A percentile compares a stretch with the other conserved stretches of the same genome.
These are phyloP conservation scores for Mucuna pruriens DNA, from an alignment of 306 rosid genomes.

Conservation along the genomic window DNA sequence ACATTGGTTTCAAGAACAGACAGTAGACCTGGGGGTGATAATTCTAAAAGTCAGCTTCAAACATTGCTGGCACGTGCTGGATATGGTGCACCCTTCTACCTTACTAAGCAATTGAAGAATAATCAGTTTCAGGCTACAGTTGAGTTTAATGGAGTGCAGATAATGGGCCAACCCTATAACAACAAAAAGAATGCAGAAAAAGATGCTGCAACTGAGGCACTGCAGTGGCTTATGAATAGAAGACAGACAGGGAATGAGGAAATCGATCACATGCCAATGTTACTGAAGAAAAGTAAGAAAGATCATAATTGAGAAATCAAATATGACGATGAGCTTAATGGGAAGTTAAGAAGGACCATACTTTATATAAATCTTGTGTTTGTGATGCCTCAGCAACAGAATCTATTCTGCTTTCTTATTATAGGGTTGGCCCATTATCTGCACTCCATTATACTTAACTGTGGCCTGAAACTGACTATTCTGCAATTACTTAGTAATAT, in stretches of 20 bases:
- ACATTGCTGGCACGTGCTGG: slow-evolving; percentile 91
- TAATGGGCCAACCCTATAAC: slow-evolving; percentile 86
- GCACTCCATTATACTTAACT: slow-evolving; percentile 81
- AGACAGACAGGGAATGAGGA: slow-evolving; percentile 56
- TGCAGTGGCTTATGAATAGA: slow-evolving; percentile 82
- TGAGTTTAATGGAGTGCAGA: slow-evolving; percentile 79
- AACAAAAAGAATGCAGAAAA: slow-evolving; percentile 96
- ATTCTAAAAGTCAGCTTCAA: slow-evolving; percentile 94
- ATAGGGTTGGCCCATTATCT: slow-evolving; percentile 88
- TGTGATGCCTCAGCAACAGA: slow-evolving; percentile 96
- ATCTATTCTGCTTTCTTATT: slow-evolving; percentile 90
- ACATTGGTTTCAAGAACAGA: slow-evolving; percentile 71
- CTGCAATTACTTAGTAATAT: slow-evolving; percentile 74
- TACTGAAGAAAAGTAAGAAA: slow-evolving; percentile 87
- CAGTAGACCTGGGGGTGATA: slow-evolving; percentile 99
- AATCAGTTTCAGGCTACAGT: slow-evolving; percentile 70
- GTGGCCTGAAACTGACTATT: slow-evolving; percentile 67
- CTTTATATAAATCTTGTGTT: not conserved
- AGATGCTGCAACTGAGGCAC: slow-evolving; percentile 95
- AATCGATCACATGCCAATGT: slow-evolving; percentile 65
- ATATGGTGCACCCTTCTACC: slow-evolving; percentile 79
- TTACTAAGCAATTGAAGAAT: slow-evolving; percentile 68
- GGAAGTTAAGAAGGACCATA: not conserved
- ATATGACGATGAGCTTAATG: not conserved
- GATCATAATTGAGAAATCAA: slow-evolving; percentile 53